phyloP scores from a whole-genome alignment of 805 yeast species.

The Myxozyma mucilagina region DNA sequence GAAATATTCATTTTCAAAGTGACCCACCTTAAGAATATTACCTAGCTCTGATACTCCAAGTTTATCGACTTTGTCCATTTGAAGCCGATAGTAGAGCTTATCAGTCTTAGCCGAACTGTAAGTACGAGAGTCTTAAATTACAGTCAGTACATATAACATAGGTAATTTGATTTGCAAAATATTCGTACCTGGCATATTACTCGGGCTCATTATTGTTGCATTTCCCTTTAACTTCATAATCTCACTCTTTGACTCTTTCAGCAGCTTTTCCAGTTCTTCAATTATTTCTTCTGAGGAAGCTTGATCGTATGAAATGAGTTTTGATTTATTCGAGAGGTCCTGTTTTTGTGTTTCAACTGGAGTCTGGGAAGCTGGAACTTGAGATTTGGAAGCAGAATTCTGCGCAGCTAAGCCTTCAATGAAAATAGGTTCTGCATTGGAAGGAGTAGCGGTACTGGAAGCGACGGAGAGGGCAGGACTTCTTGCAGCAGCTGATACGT shows the following conservation, averaged over 20 bases:
- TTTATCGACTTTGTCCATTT: slow-evolving; percentile 30
- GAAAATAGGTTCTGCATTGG: no score
- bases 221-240: slow-evolving; percentile 13
- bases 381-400: no score
- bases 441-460: neutral
- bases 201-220: slow-evolving; percentile 23
- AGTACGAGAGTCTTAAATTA: slow-evolving; percentile 9
- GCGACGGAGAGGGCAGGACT: neutral
- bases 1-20: neutral
- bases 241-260: slow-evolving; percentile 14
- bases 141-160: neutral
- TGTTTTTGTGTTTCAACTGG: neutral
- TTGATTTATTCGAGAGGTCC: neutral
- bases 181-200: slow-evolving; percentile 25
- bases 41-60: slow-evolving; percentile 30
- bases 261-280: slow-evolving; percentile 17
- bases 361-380: neutral
- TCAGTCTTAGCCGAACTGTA: neutral
- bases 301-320: neutral
- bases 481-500: neutral
- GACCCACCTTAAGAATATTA: slow-evolving; percentile 26
- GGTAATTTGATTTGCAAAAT: neutral
- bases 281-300: slow-evolving; percentile 1
- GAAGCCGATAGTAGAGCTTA: slow-evolving; percentile 19
- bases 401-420: no score